phyloP scores from a whole-genome alignment of 306 rosid genomes.

The Ziziphus jujuba region DNA sequence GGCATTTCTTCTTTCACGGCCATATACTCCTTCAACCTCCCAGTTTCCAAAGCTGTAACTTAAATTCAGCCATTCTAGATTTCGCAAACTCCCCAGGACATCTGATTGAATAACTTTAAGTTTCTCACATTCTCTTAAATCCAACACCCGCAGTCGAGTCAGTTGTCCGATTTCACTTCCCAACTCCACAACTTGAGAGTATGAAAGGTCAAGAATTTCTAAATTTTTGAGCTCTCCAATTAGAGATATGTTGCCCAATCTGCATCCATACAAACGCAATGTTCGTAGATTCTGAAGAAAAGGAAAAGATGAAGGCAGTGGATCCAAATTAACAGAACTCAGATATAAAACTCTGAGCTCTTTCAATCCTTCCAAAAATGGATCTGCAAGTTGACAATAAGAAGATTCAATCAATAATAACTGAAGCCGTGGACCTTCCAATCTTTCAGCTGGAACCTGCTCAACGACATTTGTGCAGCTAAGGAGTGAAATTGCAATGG shows the following conservation, averaged over 20 bases:
- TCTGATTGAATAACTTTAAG: background rate
- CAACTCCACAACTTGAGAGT: fast-evolving
- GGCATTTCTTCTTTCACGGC: constrained; percentile 11
- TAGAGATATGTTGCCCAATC: background rate
- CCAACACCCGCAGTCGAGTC: background rate
- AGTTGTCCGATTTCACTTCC: background rate
- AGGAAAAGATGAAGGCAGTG: background rate
- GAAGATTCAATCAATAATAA: too few species aligned
- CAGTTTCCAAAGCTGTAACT: too few species aligned
- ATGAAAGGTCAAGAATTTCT: background rate
- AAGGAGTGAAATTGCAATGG: too few species aligned
- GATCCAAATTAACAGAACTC: fast-evolving
- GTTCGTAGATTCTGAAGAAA: background rate
- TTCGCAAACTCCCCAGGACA: background rate
- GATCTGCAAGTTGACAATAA: background rate
- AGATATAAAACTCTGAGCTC: background rate
- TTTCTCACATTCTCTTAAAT: fast-evolving
- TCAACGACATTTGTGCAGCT: background rate
- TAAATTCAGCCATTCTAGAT: background rate
- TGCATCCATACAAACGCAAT: background rate
- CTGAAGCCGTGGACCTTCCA: background rate
- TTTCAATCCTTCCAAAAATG: background rate
- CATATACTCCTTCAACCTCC: constrained; percentile 25
- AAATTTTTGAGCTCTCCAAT: background rate
- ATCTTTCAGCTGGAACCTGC: background rate